Evolutionary conservation across 345 rosid species (phyloP).

Genomic region (Brassica napus): DNA sequence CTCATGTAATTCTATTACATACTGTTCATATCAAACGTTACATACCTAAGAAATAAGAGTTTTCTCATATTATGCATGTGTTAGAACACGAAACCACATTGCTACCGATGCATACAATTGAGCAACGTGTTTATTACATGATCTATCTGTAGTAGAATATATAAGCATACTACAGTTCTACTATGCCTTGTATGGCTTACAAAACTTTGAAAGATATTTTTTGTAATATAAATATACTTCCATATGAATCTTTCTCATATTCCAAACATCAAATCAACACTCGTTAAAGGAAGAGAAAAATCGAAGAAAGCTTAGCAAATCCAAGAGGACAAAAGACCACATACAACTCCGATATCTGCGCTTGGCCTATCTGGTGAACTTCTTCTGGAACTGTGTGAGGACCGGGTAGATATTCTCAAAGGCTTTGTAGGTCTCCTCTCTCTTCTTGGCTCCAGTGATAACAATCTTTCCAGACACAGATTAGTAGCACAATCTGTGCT

Average conservation of each 20-base stretch:
- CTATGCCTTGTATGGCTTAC: neutral
- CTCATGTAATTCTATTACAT: neutral
- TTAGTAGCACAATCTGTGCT: no score
- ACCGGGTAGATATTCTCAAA: constrained; percentile 96
- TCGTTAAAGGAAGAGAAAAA: neutral
- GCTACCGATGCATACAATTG: neutral
- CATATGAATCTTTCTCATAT: neutral
- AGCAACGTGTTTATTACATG: neutral
- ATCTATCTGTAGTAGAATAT: neutral
- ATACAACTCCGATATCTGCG: neutral
- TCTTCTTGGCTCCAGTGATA: no score
- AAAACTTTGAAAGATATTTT: no score
- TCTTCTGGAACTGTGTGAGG: constrained; percentile 85
- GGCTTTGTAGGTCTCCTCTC: constrained; percentile 89
- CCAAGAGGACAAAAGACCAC: neutral
- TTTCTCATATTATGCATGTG: neutral
- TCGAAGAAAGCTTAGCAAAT: constrained; percentile 24
- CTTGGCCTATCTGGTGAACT: constrained; percentile 54
- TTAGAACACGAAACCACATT: neutral
- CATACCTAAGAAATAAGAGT: neutral
- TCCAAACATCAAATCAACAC: neutral
- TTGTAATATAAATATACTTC: neutral
- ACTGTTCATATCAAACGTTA: neutral
- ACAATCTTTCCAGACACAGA: no score
- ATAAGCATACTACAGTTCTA: neutral